Evolutionary conservation across 139 green algal genomes (phyloP), one percentile per base, ranked within the genome.

Genomic region (Chlorella sp.): DNA sequence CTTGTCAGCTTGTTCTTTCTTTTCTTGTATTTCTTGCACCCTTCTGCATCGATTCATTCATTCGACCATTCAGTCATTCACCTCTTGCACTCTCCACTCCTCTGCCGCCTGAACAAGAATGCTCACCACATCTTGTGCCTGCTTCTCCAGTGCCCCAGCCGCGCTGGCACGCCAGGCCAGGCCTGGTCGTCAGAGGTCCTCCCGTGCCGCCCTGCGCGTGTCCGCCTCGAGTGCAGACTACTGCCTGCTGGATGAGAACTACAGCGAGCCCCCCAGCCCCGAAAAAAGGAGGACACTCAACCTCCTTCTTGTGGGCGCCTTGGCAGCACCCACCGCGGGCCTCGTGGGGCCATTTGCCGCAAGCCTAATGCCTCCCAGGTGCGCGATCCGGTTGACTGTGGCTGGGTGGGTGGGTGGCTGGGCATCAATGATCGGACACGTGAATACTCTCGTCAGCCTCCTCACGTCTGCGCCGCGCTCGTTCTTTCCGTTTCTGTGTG

Each of bases 281-380:
- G 94, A 92, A 93, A 98, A 98, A 94, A 92, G 97, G 53, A 97
- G 97, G 90, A 91, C 96, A 81, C 98, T 99, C 96, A 99, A 99
- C 97, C 91, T 98, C 73, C 81, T 97, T 53, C 86, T 97, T 30
- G 75, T 92, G 14, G 96, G 95, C 48, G 96, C 96, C 11, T 77
- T 94, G 57, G 90, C 71, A 24, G 92, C 98, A 83, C 97, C 97
- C 24, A 86, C 92, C 1, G 92, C 86, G 28, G 92, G 71, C 77
- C 69, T 99, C 87, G 86, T 92, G 19, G 92, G 93, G 1, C 84
- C 90, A 79, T 99, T 94, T 89, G 87, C 88, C 28, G 92, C 95
- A 34, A 96, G 97, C 88, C 97, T 99, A 88, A 94, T 97, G 18
- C 97, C 97, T 79, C 88, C 88, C 32, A 94, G 91, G 96, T 97